Base-by-base conservation (phyloP, 2,329 filamentous ascomycete species). In the Colletotrichum tropicicola region DNA sequence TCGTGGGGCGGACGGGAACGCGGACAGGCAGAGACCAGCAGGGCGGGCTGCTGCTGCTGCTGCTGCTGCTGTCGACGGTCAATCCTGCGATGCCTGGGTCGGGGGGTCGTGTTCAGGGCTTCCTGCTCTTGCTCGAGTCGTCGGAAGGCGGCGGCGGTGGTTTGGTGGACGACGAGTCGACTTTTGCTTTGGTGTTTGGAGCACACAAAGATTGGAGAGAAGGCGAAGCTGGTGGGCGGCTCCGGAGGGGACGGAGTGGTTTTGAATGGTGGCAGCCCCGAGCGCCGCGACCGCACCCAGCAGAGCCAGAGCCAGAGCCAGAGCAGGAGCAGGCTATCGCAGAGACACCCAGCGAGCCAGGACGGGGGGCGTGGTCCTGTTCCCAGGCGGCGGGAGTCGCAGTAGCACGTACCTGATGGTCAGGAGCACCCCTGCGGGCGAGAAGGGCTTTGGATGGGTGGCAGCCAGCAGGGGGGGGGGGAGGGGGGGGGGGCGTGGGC, bases 201-300 rank as follows among this genome's bases (percentile, higher is more conserved):
- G 62, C 57, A 65, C 54, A 66, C 62, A 59, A 66, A 66, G 62
- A 44, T 58, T 62, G 21, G 47, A 41, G 52, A 53, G 44, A 47
- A 64, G 44, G 23, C 32, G 52, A 43, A 49, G 37, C 37, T 59
- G 51, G n/a, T 49, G 60, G 37, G 58, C 60, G 53, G 55, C 60
- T 59, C 48, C 55, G 60, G 65, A 67, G 65, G 65, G 60, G 49
- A 67, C 49, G 65, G 60, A 64, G 65, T 67, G 55, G 60, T 65
- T 67, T 67, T 67, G 65, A 67, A 67, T 64, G 60, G 60, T 59
- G 39, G 54, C 27, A 45, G 44, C 45, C 32, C 30, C 51, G 44
- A 62, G 63, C 62, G 49, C 49, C 27, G 62, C 58, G 55, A 47
- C 61, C 49, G 61, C 57, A 55, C 49, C 32, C 61, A 65, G 61